Evolutionary conservation across 495 filamentous ascomycete species (phyloP).

Genomic region (Mycothermus thermophilus): DNA sequence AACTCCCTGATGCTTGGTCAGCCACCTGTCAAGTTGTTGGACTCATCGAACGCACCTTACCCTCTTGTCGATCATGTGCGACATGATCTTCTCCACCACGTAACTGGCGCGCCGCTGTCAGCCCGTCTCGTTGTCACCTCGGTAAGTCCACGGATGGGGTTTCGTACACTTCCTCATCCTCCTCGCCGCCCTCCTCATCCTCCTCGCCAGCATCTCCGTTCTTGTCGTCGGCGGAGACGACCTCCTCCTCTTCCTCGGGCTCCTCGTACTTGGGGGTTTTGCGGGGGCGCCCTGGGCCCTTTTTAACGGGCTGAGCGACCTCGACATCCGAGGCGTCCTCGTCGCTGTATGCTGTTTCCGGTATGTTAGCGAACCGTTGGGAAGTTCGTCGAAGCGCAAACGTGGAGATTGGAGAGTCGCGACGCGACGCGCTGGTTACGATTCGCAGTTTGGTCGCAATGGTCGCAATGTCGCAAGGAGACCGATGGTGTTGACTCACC

Average conservation of each 20-base stretch:
- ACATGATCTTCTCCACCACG: constrained; percentile 44
- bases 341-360: constrained; percentile 2
- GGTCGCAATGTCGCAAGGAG: background rate
- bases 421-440: constrained; percentile 2
- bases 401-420: background rate
- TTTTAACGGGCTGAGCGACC: constrained; percentile 1
- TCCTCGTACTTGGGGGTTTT: too few relatives aligned
- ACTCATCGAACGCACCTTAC: background rate
- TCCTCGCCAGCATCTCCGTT: constrained; percentile 25
- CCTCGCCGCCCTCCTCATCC: constrained; percentile 24
- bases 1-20: constrained; percentile 17
- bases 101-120: too few relatives aligned
- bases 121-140: too few relatives aligned
- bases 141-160: too few relatives aligned
- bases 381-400: background rate
- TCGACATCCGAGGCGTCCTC: constrained; percentile 2
- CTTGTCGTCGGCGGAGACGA: constrained; percentile 11
- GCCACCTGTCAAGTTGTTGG: background rate
- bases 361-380: background rate
- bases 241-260: constrained; percentile 23
- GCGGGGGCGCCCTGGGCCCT: too few relatives aligned
- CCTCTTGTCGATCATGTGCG: constrained; percentile 34
- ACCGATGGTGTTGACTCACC: background rate
- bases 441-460: background rate
- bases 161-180: constrained; percentile 30